Percentiles rank a stretch among this genome's conserved stretches.
These are phyloP conservation scores for Thraustochytrium sp. DNA, from an alignment of 352 stramenopile species.

Conservation along the genomic window DNA sequence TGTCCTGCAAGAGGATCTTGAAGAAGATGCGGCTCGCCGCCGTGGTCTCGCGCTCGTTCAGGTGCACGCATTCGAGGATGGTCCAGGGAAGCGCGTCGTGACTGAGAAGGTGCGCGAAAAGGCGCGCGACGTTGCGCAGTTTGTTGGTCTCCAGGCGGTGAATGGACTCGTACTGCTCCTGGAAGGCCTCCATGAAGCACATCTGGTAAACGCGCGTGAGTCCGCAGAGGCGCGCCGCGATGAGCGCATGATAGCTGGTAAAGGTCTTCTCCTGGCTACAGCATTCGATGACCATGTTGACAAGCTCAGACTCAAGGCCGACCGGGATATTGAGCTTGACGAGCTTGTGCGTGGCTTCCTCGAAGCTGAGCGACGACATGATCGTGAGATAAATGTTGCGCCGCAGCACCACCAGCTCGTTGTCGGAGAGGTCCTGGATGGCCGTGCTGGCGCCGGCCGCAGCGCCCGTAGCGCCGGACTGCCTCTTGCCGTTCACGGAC, in stretches of 20 bases:
- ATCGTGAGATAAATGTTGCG: constrained; percentile 99
- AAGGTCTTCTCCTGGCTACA: constrained; percentile 92
- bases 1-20: constrained; percentile 96
- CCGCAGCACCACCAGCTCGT: constrained; percentile 93
- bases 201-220: constrained; percentile 90
- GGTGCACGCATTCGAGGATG: constrained; percentile 87
- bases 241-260: constrained; percentile 75
- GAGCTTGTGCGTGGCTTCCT: constrained; percentile 98
- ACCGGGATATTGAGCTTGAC: constrained; percentile 92
- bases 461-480: background rate
- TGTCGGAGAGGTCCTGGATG: constrained; percentile 95
- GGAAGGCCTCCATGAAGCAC: constrained; percentile 88
- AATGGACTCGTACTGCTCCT: constrained; percentile 57
- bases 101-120: constrained; percentile 95
- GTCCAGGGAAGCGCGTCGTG: constrained; percentile 97
- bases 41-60: constrained; percentile 99
- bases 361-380: constrained; percentile 97
- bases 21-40: constrained; percentile 98
- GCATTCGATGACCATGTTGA: constrained; percentile 98
- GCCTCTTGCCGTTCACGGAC: background rate
- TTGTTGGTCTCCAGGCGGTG: constrained; percentile 98
- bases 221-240: constrained; percentile 92
- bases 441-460: background rate
- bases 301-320: constrained; percentile 93
- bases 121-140: constrained; percentile 95